Base-by-base conservation (phyloP, 2,329 filamentous ascomycete species). In the Phaeosphaeriaceae sp. region DNA sequence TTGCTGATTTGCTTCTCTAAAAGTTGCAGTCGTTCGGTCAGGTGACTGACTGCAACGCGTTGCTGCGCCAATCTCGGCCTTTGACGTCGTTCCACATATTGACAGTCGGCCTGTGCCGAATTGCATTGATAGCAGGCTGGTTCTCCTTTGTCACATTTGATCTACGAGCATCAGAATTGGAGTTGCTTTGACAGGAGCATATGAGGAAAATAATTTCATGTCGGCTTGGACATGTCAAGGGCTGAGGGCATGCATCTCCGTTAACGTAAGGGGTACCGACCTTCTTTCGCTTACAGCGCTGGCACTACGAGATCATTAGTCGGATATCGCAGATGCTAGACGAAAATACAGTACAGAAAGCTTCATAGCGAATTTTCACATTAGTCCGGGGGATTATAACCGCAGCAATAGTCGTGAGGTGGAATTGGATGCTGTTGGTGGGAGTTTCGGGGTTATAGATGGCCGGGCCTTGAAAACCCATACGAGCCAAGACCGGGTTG, bases 81-180 rank as follows among this genome's bases (percentile, higher is more conserved):
- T 52, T 66, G 56, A 15, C 60, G 50, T n/a, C 65, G 54, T 35
- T 63, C 64, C 12, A 67, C 55, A 50, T 69, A 69, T 28, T 63
- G 49, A 38, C 65, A 69, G 26, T 66, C 63, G 18, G 46, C 41
- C 9, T 54, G 56, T 11, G 63, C 61, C n/a, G 54, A 55, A 21
- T 59, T 53, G 46, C 66, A 68, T 41, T 68, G 65, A 41, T 62
- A 58, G 42, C 64, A 69, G 9, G 46, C 48, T 8, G 60, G 60
- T 12, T 64, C 52, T 17, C 16, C 52, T 52, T 57, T 67, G 23
- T 69, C 60, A 32, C 66, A 69, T 52, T 68, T 69, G 23, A 67
- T 60, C 62, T 68, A 28, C n/a, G 8, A 12, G 30, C 13, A 21
- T 47, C 34, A 45, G 34, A 12, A 30, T 13, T 15, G 7, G 6